These are phyloP conservation scores for Colletotrichum viniferum DNA, from an alignment of 2,329 filamentous ascomycete genomes.

Conservation along the genomic window DNA sequence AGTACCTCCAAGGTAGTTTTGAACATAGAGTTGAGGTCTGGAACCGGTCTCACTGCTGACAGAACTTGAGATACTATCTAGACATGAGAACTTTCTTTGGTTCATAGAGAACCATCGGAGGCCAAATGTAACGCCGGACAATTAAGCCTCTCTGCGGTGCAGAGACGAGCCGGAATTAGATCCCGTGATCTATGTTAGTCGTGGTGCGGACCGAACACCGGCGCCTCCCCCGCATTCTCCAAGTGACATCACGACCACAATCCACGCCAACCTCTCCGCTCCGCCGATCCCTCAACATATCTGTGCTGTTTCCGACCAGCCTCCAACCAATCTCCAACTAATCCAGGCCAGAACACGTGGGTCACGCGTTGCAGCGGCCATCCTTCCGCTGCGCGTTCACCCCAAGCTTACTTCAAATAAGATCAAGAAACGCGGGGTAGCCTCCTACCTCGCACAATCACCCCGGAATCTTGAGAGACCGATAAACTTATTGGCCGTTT, in stretches of 20 bases:
- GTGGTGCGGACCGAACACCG: neutral
- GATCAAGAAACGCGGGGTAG: slow-evolving; percentile 1
- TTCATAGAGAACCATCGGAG: neutral
- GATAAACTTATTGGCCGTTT: neutral
- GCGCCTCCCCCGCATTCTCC: slow-evolving; percentile 3
- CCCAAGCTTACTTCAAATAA: neutral
- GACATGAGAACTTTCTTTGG: neutral
- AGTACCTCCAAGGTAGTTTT: neutral
- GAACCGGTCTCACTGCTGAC: neutral
- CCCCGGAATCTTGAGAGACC: neutral
- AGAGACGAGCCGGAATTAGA: neutral
- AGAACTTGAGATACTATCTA: neutral
- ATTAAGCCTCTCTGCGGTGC: neutral
- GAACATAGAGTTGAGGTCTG: neutral
- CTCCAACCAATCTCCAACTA: neutral
- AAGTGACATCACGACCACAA: slow-evolving; percentile 6
- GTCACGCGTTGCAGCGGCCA: neutral
- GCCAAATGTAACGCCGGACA: neutral
- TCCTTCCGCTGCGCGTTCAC: neutral
- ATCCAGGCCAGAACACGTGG: neutral
- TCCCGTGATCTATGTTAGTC: neutral
- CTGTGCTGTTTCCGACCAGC: neutral
- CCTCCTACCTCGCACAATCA: neutral
- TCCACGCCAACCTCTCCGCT: neutral
- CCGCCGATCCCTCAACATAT: neutral